Evolutionary conservation across 2,329 filamentous ascomycete species (phyloP).

Genomic region (Aspergillus awamori): DNA sequence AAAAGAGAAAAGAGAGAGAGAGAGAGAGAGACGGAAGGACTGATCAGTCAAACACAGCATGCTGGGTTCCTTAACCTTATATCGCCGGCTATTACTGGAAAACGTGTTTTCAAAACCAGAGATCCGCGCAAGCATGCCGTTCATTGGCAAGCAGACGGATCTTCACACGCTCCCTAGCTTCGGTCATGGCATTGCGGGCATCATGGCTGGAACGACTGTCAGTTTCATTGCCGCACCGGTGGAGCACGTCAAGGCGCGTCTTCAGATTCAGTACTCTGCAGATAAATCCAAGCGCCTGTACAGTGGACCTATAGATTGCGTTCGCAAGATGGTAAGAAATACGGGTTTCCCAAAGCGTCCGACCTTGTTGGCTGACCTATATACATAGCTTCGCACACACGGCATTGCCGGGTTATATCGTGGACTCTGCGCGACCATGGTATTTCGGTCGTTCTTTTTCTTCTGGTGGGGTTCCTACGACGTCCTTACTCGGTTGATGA

Average conservation of each 20-base stretch:
- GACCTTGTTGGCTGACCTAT: background rate
- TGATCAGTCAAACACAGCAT: slow-evolving; percentile 54
- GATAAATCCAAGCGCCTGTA: slow-evolving; percentile 78
- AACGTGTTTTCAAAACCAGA: slow-evolving; percentile 69
- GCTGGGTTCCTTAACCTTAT: slow-evolving; percentile 88
- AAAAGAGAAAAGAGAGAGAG: no score
- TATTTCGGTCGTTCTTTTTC: slow-evolving; percentile 95
- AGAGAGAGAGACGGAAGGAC: background rate
- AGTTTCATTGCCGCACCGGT: slow-evolving; percentile 91
- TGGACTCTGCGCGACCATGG: slow-evolving; percentile 78
- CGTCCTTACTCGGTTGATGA: slow-evolving; percentile 70
- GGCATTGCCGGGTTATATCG: slow-evolving; percentile 82
- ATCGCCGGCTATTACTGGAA: slow-evolving; percentile 80
- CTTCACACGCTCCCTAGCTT: slow-evolving; percentile 66
- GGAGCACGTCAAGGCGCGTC: slow-evolving; percentile 89
- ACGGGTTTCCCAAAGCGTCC: background rate
- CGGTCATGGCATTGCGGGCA: slow-evolving; percentile 85
- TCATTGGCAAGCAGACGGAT: slow-evolving; percentile 38
- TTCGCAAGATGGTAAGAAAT: slow-evolving; percentile 59
- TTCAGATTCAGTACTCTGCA: slow-evolving; percentile 91
- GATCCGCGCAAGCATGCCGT: slow-evolving; percentile 41
- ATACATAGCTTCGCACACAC: slow-evolving; percentile 56
- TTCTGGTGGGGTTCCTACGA: slow-evolving; percentile 99
- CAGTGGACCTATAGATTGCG: slow-evolving; percentile 82
- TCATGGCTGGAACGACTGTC: slow-evolving; percentile 85